Evolutionary conservation across 202 grass and related monocot genomes (phyloP).

Genomic region (Elaeis oleifera): DNA sequence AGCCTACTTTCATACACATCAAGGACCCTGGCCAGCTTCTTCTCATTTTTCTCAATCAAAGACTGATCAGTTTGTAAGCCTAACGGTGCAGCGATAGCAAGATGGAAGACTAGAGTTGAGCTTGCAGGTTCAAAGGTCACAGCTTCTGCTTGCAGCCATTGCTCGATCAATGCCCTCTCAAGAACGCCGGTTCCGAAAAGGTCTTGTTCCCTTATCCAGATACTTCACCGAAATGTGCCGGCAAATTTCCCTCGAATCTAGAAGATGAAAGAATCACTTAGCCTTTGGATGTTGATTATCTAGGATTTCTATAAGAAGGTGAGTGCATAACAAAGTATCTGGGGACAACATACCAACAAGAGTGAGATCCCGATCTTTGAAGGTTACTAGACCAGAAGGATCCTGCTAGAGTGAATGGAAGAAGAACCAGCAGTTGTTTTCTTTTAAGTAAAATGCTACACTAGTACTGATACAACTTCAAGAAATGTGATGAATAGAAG

Average conservation of each 20-base stretch:
- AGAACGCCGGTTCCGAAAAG: conserved; percentile 42
- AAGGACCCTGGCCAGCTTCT: conserved; percentile 66
- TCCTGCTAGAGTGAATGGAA: too few species aligned
- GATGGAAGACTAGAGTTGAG: conserved; percentile 59
- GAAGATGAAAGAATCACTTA: conserved; percentile 16
- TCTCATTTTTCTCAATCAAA: conserved; percentile 54
- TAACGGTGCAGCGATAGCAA: conserved; percentile 53
- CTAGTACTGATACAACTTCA: too few species aligned
- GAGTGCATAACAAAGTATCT: too few species aligned
- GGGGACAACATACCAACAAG: too few species aligned
- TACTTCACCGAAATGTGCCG: conserved; percentile 71
- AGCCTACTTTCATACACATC: conserved; percentile 58
- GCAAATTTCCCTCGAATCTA: conserved; percentile 82
- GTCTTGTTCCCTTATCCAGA: conserved; percentile 33
- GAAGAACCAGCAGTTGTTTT: too few species aligned
- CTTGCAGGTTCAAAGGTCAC: conserved; percentile 65
- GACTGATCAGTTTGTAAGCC: conserved; percentile 44
- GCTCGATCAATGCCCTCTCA: conserved; percentile 47
- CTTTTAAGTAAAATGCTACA: too few species aligned
- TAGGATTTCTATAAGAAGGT: not conserved
- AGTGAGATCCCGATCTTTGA: too few species aligned
- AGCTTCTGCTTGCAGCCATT: conserved; percentile 70
- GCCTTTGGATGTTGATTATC: not conserved
- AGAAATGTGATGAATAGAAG: too few species aligned
- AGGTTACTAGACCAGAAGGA: too few species aligned